These are phyloP conservation scores for Penicillium ochrochloron DNA, from an alignment of 495 filamentous ascomycete genomes.

Conservation along the genomic window DNA sequence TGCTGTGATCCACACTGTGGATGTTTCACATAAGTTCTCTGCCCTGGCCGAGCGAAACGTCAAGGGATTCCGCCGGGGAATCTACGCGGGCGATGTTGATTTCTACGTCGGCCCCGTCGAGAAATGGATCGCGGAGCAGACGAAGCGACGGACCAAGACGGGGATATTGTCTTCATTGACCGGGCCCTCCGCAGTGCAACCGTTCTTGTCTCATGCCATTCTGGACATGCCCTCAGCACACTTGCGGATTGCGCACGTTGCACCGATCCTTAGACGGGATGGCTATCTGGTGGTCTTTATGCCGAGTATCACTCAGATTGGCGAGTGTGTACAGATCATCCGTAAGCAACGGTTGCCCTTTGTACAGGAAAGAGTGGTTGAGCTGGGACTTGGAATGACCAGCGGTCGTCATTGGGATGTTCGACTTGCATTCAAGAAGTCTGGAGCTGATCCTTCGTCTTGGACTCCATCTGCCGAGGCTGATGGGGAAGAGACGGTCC, in stretches of 20 bases:
- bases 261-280: slow-evolving; percentile 59
- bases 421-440: slow-evolving; percentile 53
- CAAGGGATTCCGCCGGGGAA: slow-evolving; percentile 66
- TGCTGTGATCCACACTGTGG: slow-evolving; percentile 74
- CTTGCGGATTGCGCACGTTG: slow-evolving; percentile 59
- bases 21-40: slow-evolving; percentile 62
- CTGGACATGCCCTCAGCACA: slow-evolving; percentile 72
- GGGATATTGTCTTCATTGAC: slow-evolving; percentile 25
- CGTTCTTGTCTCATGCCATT: slow-evolving; percentile 70
- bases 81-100: slow-evolving; percentile 68
- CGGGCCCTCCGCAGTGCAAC: slow-evolving; percentile 30
- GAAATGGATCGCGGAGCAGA: slow-evolving; percentile 61
- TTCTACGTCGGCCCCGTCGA: slow-evolving; percentile 71
- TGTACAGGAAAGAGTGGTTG: slow-evolving; percentile 64
- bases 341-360: slow-evolving; percentile 57
- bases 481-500: slow-evolving; percentile 14
- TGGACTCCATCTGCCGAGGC: slow-evolving; percentile 32
- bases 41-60: slow-evolving; percentile 63
- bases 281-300: slow-evolving; percentile 70
- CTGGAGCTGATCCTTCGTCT: slow-evolving; percentile 46
- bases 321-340: slow-evolving; percentile 58
- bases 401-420: slow-evolving; percentile 70
- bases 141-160: slow-evolving; percentile 37
- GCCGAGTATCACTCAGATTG: slow-evolving; percentile 79
- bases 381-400: slow-evolving; percentile 62